Evolutionary conservation across 2,329 filamentous ascomycete genomes (phyloP).

Genomic region (Aspergillus pseudoviridinutans): DNA sequence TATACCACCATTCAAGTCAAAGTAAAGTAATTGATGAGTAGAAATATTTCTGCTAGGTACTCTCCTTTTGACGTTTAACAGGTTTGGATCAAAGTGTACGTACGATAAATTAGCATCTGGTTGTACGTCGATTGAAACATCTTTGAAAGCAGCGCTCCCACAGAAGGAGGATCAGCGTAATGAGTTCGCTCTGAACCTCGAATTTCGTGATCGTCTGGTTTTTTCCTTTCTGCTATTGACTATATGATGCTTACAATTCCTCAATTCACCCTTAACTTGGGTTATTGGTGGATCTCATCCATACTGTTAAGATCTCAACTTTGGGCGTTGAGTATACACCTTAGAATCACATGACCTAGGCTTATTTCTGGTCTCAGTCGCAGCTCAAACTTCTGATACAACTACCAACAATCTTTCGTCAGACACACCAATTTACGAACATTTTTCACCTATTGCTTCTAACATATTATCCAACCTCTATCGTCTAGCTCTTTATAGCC

Average conservation of each 20-base stretch:
- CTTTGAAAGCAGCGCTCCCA: neutral
- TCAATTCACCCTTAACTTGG: neutral
- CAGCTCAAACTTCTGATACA: conserved; percentile 1
- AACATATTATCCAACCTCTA: neutral
- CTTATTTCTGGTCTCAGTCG: neutral
- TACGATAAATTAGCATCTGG: neutral
- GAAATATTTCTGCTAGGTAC: neutral
- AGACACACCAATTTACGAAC: neutral
- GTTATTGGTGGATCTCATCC: neutral
- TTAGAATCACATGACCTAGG: conserved; percentile 3
- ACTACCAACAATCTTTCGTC: conserved; percentile 1
- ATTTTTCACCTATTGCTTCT: neutral
- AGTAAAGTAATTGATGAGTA: neutral
- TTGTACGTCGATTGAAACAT: neutral
- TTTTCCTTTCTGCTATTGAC: neutral
- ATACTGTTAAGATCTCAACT: neutral
- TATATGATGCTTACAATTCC: neutral
- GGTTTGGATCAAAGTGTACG: neutral
- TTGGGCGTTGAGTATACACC: neutral
- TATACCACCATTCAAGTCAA: conserved; percentile 1
- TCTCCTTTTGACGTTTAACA: neutral
- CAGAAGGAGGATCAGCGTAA: neutral
- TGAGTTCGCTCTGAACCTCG: neutral
- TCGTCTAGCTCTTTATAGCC: neutral
- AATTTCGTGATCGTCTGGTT: neutral